Evolutionary conservation across 2,329 filamentous ascomycete species (phyloP).

Genomic region (Fusarium lyarnte): DNA sequence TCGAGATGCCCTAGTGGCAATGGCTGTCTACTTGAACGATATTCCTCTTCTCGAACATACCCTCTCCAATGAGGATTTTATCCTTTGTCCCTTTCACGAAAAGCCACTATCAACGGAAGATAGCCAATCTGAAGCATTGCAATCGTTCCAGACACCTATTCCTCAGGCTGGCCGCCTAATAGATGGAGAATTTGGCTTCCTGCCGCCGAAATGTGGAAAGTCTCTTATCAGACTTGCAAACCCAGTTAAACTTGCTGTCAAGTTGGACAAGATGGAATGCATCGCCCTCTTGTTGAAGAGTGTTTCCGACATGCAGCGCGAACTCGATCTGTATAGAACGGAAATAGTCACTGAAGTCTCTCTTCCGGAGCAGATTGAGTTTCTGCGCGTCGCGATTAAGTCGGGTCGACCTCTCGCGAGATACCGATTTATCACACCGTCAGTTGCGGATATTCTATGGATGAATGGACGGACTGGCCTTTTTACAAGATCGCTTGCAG

Average conservation of each 20-base stretch:
- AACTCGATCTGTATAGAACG: background rate
- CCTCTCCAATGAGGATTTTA: background rate
- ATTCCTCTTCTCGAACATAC: background rate
- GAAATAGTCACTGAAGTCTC: background rate
- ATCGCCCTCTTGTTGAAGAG: background rate
- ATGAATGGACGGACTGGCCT: background rate
- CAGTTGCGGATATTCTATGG: background rate
- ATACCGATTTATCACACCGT: background rate
- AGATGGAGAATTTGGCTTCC: background rate
- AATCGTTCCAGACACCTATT: background rate
- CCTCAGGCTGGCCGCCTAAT: background rate
- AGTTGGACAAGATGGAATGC: background rate
- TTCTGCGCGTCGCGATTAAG: background rate
- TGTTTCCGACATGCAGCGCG: fast-evolving
- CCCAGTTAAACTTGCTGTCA: background rate
- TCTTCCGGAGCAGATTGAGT: background rate
- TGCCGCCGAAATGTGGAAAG: background rate
- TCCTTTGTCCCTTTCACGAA: background rate
- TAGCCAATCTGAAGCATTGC: fast-evolving
- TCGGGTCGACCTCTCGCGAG: background rate
- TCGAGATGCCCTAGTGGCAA: background rate
- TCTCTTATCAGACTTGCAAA: background rate
- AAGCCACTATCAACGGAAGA: fast-evolving
- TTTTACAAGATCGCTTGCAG: background rate
- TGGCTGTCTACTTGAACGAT: background rate